Conservation (phyloP, 2,329 filamentous ascomycete species). For the Nigrospora sphaerica region DNA sequence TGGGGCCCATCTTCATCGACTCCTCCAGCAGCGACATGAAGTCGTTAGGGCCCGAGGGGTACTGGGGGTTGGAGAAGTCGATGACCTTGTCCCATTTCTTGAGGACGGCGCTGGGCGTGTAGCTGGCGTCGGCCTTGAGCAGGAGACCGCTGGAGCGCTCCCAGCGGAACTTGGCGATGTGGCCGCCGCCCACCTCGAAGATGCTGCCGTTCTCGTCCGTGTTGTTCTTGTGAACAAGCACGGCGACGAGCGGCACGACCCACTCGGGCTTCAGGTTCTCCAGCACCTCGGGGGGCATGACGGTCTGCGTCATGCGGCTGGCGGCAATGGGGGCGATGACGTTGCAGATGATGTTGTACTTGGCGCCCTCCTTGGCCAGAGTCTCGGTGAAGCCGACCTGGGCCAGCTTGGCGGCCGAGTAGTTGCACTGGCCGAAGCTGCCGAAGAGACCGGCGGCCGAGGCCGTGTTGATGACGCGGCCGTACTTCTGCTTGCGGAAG, state of each 20-base stretch:
- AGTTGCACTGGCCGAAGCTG: conserved; percentile 93
- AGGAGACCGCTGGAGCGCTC: conserved; percentile 85
- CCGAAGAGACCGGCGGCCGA: conserved; percentile 95
- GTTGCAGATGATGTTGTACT: conserved; percentile 97
- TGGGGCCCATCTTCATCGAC: conserved; percentile 69
- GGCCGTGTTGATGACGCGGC: conserved; percentile 90
- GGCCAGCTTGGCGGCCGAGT: conserved; percentile 93
- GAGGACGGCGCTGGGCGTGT: conserved; percentile 82
- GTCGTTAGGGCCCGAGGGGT: conserved; percentile 80
- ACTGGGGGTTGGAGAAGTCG: conserved; percentile 77
- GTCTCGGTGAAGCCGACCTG: conserved; percentile 98
- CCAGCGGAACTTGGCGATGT: conserved; percentile 91
- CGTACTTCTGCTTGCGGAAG: conserved; percentile 98
- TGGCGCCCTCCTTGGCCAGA: conserved; percentile 90
- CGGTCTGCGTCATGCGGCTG: conserved; percentile 88
- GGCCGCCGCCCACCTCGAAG: conserved; percentile 89
- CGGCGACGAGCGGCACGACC: conserved; percentile 88
- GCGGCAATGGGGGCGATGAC: conserved; percentile 93
- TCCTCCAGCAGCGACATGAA: conserved; percentile 82
- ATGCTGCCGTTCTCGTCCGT: conserved; percentile 77
- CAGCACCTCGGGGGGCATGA: conserved; percentile 91
- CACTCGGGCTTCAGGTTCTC: conserved; percentile 83
- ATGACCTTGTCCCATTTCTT: conserved; percentile 84
- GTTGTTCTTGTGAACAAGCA: conserved; percentile 80
- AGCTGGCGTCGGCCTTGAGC: conserved; percentile 78